Base-by-base conservation (phyloP, 2,329 filamentous ascomycete species). In the Byssochlamys sp. region DNA sequence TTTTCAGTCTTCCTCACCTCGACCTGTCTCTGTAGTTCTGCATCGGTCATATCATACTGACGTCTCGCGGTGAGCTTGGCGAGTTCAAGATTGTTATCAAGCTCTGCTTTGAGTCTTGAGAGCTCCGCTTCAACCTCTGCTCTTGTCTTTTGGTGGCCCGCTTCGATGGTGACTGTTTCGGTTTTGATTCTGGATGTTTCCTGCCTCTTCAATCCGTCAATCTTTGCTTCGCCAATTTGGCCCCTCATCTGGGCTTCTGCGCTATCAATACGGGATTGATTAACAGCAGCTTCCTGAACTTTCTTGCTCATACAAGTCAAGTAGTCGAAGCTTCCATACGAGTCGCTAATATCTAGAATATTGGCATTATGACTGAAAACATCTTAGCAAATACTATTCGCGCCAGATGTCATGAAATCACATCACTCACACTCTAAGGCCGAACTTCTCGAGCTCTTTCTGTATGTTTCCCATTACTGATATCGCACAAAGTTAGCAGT, bases 151-250 rank as follows among this genome's bases (percentile, higher is more conserved):
- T 92, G 90, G 54, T 89, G 85, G 69, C 92, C 85, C 0, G 90
- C 94, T 77, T 92, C 90, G 60, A 89, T 82, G 1, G 94, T 88
- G 1, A 89, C 89, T 0, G 90, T 95, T 65, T 90, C 85, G 62
- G 90, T 89, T 71, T 91, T 84, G 75, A 95, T 95, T 77, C 91
- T 92, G 65, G 89, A 89, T 49, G 95, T 88, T 67, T 91, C 87
- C 56, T 91, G 88, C 70, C 94, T 90, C 61, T 91, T 88, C 66
- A 89, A 82, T 62, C 90, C 90, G 67, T 85, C 83, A 66, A 89
- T 87, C 70, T 90, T 80, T 26, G 89, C 85, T 72, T 94, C 89
- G 58, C 74, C 74, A 29, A 77, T 75, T 58, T 77, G 86, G 66
- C 88, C 85, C 62, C 87, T 71, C 73, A 83, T 84, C 12, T 79